Evolutionary conservation across 2,329 filamentous ascomycete species (phyloP), one percentile per base, ranked within the genome.

Genomic region (Colletotrichum australisinense): DNA sequence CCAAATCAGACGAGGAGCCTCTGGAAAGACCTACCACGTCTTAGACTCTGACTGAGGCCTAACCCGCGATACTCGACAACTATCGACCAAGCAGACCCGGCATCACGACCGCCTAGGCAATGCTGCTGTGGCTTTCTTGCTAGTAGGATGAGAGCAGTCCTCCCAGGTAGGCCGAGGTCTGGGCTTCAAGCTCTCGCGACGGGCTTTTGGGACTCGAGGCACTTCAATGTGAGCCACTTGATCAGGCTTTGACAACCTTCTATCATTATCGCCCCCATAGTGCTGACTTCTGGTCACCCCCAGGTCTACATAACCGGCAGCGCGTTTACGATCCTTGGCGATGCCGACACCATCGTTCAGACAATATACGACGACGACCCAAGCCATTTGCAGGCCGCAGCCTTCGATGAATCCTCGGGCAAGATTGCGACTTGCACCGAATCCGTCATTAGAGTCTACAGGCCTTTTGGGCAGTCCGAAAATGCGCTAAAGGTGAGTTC

Each of bases 221-320:
- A 93, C 77, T 88, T 96, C 77, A 91, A 94, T 82, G 94, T 94
- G 85, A 85, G 90, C 75, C 53, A 26, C 19, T 3, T 2, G 8
- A 12, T 7, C 65, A 67, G 46, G 58, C 53, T 53, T 46, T 30
- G 76, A 57, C 63, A 26, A 65, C 35, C 28, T 32, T 42, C 30
- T 57, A 56, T 58, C 64, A 75, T 77, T 9, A n/a, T 30, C n/a
- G 19, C 14, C 35, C 5, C 12, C 12, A 75, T 26, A 7, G 19
- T 42, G 68, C 63, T 76, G 60, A 76, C 53, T 9, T 55, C 14
- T 35, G 12, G 30, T 32, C 57, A 4, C 38, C 63, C 52, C 38
- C 79, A 97, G 94, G 91, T 91, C 64, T 99, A 98, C 84, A 93
- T 98, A 76, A 97, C 94, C 73, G 96, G 96, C 79, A 94, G 93